Base-by-base conservation (phyloP, 345 rosid genomes). In the Eucalyptus pauciflora region DNA sequence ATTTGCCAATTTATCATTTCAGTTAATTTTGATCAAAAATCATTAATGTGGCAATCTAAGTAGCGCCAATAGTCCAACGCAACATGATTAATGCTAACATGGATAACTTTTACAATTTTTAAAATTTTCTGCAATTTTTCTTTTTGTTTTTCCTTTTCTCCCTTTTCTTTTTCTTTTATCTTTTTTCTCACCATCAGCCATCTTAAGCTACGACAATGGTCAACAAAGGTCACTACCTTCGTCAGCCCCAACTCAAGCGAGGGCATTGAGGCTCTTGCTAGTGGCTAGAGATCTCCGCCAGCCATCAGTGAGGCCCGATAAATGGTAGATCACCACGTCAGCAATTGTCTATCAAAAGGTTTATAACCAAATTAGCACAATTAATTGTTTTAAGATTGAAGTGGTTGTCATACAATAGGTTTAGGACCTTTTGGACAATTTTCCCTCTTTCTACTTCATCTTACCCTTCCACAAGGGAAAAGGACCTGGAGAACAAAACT, bases 21-120 rank as follows among this genome's bases (percentile, higher is more conserved):
- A 2, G 2, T 2, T 69, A 17, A 17, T 33, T 69, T 69, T 33
- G 81, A 33, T 33, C 2, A 6, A 31, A 69, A 69, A 33, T 18
- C 45, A 8, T 22, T 31, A 17, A 69, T 8, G 2, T 17, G 13
- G 7, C 13, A 4, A 17, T 33, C 13, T 69, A 33, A 22, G 18
- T 37, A 69, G 11, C 1, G 0, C 22, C 45, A 3, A 33, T 9
- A 10, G 22, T 33, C 13, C 1, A 3, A 69, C 0, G 4, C 41
- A 20, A 11, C 1, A 69, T 0, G 2, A 7, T 4, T 5, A 17
- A 5, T 3, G 2, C 7, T 9, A 5, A 69, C 24, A 17, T 69
- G 12, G 24, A 33, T 3, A 31, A 31, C 10, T 67, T 67, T 31
- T 67, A 4, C 6, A 69, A 33, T 69, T 17, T 69, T 69, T 18